Conservation (phyloP, 176 grass and related monocot genomes). For the Pontederia crassipes region DNA sequence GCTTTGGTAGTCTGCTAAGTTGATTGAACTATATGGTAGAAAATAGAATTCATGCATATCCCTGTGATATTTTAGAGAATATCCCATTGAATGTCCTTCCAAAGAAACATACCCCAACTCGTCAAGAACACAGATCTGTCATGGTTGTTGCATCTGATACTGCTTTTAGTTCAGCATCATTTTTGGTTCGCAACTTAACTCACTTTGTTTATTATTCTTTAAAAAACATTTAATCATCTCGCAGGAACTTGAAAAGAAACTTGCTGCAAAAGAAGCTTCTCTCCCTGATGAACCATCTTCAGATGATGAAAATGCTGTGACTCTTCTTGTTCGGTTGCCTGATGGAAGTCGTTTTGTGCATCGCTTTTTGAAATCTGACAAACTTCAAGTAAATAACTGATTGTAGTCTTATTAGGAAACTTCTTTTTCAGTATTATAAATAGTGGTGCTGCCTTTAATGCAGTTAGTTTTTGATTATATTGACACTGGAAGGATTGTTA, state of each 20-base stretch:
- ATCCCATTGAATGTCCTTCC: too few relatives aligned
- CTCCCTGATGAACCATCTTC: conserved; percentile 65
- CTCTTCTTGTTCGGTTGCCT: conserved; percentile 81
- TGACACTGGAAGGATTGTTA: conserved; percentile 71
- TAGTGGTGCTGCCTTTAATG: conserved; percentile 19
- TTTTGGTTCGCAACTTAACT: too few relatives aligned
- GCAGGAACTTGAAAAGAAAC: conserved; percentile 73
- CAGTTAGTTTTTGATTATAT: conserved; percentile 94
- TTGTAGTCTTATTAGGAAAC: conserved; percentile 14
- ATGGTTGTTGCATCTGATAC: too few relatives aligned
- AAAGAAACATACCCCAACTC: too few relatives aligned
- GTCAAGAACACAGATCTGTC: too few relatives aligned
- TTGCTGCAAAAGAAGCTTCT: conserved; percentile 67
- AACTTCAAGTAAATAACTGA: conserved; percentile 58
- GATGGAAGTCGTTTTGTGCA: conserved; percentile 68
- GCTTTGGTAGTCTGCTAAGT: too few relatives aligned
- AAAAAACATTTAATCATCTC: background rate
- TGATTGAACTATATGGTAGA: too few relatives aligned
- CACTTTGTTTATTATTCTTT: too few relatives aligned
- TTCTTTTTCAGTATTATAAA: conserved; percentile 18
- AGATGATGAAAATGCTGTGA: conserved; percentile 72
- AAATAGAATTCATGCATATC: too few relatives aligned
- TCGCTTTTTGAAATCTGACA: conserved; percentile 79
- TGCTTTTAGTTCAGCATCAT: too few relatives aligned
- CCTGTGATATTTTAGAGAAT: too few relatives aligned